Evolutionary conservation across 257 asterid species (phyloP).

Genomic region (Fraxinus pennsylvanica): DNA sequence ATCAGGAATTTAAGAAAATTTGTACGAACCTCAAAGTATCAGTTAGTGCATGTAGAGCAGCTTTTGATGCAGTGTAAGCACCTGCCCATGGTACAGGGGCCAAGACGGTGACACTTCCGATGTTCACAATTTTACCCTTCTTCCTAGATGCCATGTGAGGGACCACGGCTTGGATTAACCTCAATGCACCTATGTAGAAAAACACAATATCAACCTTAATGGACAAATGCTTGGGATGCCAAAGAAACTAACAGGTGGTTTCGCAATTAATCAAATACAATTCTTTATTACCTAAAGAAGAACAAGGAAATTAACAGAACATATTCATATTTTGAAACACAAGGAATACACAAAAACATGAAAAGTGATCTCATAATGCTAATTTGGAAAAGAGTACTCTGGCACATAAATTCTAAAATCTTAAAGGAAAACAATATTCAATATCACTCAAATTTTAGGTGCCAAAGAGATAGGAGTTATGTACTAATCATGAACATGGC

Average conservation of each 20-base stretch:
- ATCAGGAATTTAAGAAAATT: background rate
- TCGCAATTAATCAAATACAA: background rate
- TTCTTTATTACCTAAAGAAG: background rate
- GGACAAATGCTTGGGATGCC: background rate
- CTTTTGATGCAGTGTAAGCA: slow-evolving; percentile 79
- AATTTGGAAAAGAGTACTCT: background rate
- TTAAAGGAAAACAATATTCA: background rate
- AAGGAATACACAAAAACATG: background rate
- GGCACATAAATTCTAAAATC: background rate
- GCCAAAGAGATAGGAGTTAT: background rate
- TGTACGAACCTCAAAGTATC: slow-evolving; percentile 68
- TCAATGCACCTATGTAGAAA: slow-evolving; percentile 58
- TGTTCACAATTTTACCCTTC: slow-evolving; percentile 82
- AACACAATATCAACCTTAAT: slow-evolving; percentile 7
- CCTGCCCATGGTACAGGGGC: slow-evolving; percentile 85
- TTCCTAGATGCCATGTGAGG: slow-evolving; percentile 94
- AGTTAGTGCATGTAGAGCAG: slow-evolving; percentile 78
- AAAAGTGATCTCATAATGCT: slow-evolving; percentile 4
- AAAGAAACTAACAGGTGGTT: background rate
- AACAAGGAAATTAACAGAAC: background rate
- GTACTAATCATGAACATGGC: background rate
- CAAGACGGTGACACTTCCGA: slow-evolving; percentile 78
- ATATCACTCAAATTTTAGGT: background rate
- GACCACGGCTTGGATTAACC: slow-evolving; percentile 82
- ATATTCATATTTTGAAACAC: background rate